Conservation (phyloP, 2,329 filamentous ascomycete genomes). For the Apiospora aurea region DNA sequence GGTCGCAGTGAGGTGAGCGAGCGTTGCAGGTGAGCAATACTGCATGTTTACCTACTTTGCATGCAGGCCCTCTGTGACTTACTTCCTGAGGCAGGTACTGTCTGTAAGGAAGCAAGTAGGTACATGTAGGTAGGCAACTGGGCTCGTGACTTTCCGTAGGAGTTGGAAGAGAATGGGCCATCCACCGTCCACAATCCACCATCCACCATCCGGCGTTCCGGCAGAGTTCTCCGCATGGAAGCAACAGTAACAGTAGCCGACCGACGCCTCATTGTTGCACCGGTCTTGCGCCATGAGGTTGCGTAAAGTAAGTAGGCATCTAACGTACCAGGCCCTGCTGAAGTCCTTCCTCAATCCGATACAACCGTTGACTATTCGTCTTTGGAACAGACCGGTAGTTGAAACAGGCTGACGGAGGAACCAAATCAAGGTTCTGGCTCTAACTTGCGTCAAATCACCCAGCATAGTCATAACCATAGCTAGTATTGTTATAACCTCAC, state of each 20-base stretch:
- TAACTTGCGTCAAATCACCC: neutral
- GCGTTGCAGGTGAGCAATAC: neutral
- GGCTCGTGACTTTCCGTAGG: neutral
- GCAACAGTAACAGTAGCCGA: neutral
- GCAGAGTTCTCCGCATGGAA: constrained; percentile 4
- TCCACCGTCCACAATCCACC: too few relatives aligned
- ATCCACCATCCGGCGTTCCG: constrained; percentile 5
- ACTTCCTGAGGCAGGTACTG: neutral
- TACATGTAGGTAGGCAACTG: too few relatives aligned
- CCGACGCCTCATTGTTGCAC: neutral
- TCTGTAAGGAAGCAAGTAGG: too few relatives aligned
- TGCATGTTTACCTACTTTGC: neutral
- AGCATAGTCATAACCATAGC: neutral
- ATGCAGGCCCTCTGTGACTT: neutral
- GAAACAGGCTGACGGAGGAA: neutral
- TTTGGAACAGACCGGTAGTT: constrained; percentile 1
- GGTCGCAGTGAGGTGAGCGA: neutral
- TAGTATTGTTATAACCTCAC: neutral
- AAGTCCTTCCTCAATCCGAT: neutral
- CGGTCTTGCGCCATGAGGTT: neutral
- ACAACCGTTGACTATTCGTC: neutral
- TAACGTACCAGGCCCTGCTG: neutral
- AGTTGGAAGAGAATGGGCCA: neutral
- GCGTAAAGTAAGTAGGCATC: neutral
- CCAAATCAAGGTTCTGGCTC: neutral